Base-by-base conservation (phyloP, 768 basidiomycete species). In the Cystoderma amianthinum region DNA sequence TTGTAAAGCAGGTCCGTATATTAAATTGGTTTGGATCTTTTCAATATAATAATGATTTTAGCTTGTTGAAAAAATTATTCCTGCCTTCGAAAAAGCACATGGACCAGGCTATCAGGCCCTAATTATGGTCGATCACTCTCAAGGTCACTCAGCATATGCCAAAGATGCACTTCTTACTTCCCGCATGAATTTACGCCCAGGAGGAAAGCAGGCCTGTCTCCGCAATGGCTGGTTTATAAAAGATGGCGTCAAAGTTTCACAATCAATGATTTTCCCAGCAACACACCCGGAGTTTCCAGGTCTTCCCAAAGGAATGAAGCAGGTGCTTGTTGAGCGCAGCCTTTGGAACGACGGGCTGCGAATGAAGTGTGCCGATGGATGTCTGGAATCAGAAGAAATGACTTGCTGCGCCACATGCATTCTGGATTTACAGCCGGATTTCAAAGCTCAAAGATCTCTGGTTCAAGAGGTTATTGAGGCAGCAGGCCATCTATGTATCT, bases 401-500 rank as follows among this genome's bases (percentile, higher is more conserved):
- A n/a, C 23, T n/a, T 47, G 42, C 18, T 47, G 44, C 32, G 36
- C 35, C 6, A 32, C 15, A 15, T 21, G 32, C 11, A 40, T 47
- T n/a, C 20, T 50, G 17, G 36, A 35, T 9, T 17, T 23, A 10
- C 43, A 50, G 21, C 39, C 45, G 30, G 63, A 68, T 44, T 68
- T 65, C 44, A 17, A 13, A 9, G 51, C 60, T 39, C 58, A 64
- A 40, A 19, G 25, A 9, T 62, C 61, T 20, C 44, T 53, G 47
- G 47, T 56, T 21, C 54, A 66, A 48, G 50, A 38, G 11, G 24
- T 51, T 7, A 60, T 64, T 41, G 46, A 45, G 39, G 47, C 39
- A 17, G 44, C 52, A 9, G 63, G 65, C 7, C 61, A 67, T 50
- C 22, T 49, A 17, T 60, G 57, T 41, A 55, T 67, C 21, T 67